These are phyloP conservation scores for Lactarius pseudohatsudake DNA, from an alignment of 768 basidiomycete genomes.

Conservation along the genomic window DNA sequence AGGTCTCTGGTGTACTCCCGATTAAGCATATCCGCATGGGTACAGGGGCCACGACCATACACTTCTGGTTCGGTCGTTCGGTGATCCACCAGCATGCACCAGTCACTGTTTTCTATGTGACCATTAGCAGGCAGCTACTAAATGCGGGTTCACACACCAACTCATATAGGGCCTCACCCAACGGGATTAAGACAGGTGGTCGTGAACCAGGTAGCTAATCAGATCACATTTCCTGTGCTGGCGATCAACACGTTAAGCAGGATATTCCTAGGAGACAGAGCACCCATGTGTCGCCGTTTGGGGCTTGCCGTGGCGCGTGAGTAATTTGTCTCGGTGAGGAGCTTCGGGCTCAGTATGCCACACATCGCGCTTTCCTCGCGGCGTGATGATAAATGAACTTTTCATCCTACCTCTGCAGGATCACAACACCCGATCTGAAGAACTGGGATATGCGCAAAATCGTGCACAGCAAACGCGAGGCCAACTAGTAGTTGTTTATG, in stretches of 20 bases:
- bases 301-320: not conserved
- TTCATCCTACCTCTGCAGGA: not conserved
- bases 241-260: not conserved
- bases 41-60: not conserved
- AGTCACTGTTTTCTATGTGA: not conserved
- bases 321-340: not conserved
- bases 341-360: not conserved
- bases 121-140: not conserved
- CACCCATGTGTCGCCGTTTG: not conserved
- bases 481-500: not conserved
- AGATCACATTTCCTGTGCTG: not conserved
- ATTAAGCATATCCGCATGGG: not conserved
- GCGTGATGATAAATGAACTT: not conserved
- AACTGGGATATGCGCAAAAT: not conserved
- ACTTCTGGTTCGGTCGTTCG: not conserved
- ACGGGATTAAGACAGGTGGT: not conserved
- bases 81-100: not conserved
- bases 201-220: not conserved
- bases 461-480: not conserved
- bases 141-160: not conserved
- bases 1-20: too few species aligned
- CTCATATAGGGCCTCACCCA: not conserved
- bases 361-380: not conserved
- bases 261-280: not conserved
- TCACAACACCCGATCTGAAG: not conserved